Conservation (phyloP, 139 green algal species). For the Choricystis sp. region DNA sequence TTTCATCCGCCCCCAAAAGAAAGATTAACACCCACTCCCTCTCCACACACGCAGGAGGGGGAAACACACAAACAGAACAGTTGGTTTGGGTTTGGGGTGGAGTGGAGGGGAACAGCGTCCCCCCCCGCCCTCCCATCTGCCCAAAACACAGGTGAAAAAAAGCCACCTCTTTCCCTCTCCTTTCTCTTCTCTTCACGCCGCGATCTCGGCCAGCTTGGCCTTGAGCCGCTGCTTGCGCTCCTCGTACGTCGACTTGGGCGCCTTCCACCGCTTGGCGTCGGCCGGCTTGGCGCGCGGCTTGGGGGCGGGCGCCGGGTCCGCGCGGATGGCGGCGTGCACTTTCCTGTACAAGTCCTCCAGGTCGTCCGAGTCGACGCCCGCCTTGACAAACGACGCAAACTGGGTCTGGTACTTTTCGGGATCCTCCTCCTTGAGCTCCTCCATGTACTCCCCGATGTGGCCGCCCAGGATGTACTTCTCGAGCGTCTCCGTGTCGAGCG, state of each 20-base stretch:
- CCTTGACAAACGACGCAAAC: conserved; percentile 73
- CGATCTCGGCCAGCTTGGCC: conserved; percentile 40
- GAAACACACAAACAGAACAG: neutral
- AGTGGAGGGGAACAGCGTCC: too few relatives aligned
- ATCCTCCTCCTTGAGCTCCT: conserved; percentile 88
- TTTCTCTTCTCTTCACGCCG: neutral
- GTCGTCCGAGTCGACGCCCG: conserved; percentile 63
- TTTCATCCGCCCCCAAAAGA: too few relatives aligned
- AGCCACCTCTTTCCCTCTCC: too few relatives aligned
- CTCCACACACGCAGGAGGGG: neutral
- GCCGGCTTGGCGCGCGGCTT: conserved; percentile 58
- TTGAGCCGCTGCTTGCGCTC: conserved; percentile 89
- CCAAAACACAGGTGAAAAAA: too few relatives aligned
- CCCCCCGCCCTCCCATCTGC: too few relatives aligned
- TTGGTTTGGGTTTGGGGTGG: too few relatives aligned
- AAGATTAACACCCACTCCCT: too few relatives aligned
- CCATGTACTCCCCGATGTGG: conserved; percentile 97
- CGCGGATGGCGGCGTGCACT: conserved; percentile 82
- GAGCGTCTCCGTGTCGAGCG: conserved; percentile 76
- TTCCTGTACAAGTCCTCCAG: conserved; percentile 84
- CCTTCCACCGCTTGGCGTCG: conserved; percentile 54
- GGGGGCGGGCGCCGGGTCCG: conserved; percentile 50
- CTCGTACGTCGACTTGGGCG: conserved; percentile 85
- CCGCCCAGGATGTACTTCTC: conserved; percentile 86
- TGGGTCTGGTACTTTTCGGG: conserved; percentile 89